Evolutionary conservation across 495 filamentous ascomycete genomes (phyloP).

Genomic region (Xylaria grammica): DNA sequence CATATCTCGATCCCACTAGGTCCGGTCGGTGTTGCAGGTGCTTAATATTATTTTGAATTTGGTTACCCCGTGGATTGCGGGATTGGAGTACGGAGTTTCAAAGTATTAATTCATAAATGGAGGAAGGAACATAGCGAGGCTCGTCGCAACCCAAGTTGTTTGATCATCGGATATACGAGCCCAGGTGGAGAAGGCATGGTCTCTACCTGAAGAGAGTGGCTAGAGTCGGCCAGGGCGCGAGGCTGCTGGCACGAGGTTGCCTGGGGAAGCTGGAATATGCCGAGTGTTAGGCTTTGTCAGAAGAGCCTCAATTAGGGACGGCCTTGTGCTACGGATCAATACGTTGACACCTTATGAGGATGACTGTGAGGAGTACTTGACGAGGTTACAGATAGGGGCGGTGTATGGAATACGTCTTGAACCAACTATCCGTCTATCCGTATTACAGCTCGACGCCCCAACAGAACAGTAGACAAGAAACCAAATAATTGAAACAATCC

Average conservation of each 20-base stretch:
- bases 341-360: constrained; percentile 14
- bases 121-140: constrained; percentile 9
- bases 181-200: constrained; percentile 13
- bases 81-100: constrained; percentile 22
- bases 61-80: constrained; percentile 12
- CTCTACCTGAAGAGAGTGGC: constrained; percentile 6
- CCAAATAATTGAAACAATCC: constrained; percentile 12
- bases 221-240: constrained; percentile 3
- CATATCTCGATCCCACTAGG: constrained; percentile 15
- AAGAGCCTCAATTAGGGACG: constrained; percentile 1
- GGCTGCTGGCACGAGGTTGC: neutral
- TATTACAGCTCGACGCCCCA: constrained; percentile 3
- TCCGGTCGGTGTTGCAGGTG: constrained; percentile 15
- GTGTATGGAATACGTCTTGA: constrained; percentile 26
- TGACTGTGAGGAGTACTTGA: constrained; percentile 10
- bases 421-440: neutral
- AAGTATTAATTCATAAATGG: constrained; percentile 14
- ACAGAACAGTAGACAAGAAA: constrained; percentile 21
- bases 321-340: constrained; percentile 10
- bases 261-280: constrained; percentile 18
- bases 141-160: constrained; percentile 22
- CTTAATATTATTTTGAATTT: constrained; percentile 17
- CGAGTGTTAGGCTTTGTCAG: constrained; percentile 1
- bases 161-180: constrained; percentile 14
- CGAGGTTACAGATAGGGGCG: neutral